Conservation (phyloP, 805 yeast species). For the Teunomyces cretensis region DNA sequence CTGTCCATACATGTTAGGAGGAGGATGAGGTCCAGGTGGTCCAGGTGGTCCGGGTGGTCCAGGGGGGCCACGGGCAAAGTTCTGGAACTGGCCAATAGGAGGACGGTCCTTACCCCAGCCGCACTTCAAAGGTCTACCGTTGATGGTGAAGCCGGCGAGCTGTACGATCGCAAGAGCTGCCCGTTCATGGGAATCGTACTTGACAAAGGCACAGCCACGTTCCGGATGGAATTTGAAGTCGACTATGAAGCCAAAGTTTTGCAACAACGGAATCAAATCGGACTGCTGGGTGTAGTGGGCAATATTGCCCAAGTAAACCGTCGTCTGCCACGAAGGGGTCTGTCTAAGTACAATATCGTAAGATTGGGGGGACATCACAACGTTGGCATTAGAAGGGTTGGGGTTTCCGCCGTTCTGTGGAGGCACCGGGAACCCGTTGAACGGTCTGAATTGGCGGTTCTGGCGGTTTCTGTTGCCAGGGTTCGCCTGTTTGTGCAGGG, state of each 20-base stretch:
- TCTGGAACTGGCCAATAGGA: constrained; percentile 27
- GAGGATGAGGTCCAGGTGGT: constrained; percentile 19
- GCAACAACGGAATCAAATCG: constrained; percentile 71
- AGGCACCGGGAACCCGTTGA: constrained; percentile 6
- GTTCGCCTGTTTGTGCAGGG: constrained; percentile 59
- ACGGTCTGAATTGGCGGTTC: constrained; percentile 13
- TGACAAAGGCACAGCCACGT: constrained; percentile 84
- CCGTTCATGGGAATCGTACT: constrained; percentile 81
- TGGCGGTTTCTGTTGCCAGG: constrained; percentile 7
- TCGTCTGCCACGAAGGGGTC: constrained; percentile 80
- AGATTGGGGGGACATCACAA: constrained; percentile 49
- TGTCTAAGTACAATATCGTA: constrained; percentile 74
- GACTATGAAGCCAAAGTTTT: constrained; percentile 77
- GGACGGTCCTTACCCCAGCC: constrained; percentile 80
- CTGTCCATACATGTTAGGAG: constrained; percentile 29
- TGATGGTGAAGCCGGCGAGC: constrained; percentile 64
- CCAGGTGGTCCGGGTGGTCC: not conserved
- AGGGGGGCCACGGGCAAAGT: constrained; percentile 10
- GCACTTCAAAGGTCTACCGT: constrained; percentile 76
- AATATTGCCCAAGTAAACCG: constrained; percentile 84
- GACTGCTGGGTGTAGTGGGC: constrained; percentile 73
- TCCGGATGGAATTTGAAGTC: constrained; percentile 81
- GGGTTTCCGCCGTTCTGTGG: not conserved
- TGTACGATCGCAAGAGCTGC: constrained; percentile 88
- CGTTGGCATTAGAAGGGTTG: not conserved